Base-by-base conservation (phyloP, 176 grass and related monocot species). In the Phoenix roebelenii region DNA sequence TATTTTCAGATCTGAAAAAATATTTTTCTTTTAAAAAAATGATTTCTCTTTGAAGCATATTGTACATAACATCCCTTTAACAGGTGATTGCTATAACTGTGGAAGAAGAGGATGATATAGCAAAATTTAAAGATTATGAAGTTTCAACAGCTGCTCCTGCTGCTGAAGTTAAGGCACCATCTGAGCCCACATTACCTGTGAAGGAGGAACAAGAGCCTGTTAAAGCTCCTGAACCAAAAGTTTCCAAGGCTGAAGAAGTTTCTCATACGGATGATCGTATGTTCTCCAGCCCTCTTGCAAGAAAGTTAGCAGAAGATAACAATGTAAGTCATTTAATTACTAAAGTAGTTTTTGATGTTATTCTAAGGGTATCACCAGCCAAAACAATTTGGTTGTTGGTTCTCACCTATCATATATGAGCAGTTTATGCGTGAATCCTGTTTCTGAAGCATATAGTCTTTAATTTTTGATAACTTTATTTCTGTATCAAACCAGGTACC, bases 291-390 rank as follows among this genome's bases (percentile, higher is more conserved):
- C 92, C 92, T 65, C 81, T 88, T 55, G 92, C 92, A 35, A 84
- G 92, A 64, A 97, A 97, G 75, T 66, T 91, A 39, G 92, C 92
- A 29, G 92, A 91, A 76, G 92, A 97, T 72, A 97, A 85, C 69
- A 83, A 96, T 71, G 92, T 80, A 55, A 63, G 72, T 28, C 14
- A 64, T 71, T 78, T 23, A 4, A 12, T 32, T 39, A 16, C 17
- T 55, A 23, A 24, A 35, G 55, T 54, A 35, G 15, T 55, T 55
- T 12, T 19, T 30, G 23, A 15, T 39, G 16, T 68, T 16, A 55
- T 5, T 15, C 52, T 18, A 44, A 44, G 35, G 14, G 12, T 10
- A 10, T 44, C 10, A 12, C 35, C 35, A 44, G 35, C 35, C 12
- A 9, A 44, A 12, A 44, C 35, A 44, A 44, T 14, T 44, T 44